Evolutionary conservation across 257 asterid species (phyloP).

Genomic region (Orobanche coerulescens): DNA sequence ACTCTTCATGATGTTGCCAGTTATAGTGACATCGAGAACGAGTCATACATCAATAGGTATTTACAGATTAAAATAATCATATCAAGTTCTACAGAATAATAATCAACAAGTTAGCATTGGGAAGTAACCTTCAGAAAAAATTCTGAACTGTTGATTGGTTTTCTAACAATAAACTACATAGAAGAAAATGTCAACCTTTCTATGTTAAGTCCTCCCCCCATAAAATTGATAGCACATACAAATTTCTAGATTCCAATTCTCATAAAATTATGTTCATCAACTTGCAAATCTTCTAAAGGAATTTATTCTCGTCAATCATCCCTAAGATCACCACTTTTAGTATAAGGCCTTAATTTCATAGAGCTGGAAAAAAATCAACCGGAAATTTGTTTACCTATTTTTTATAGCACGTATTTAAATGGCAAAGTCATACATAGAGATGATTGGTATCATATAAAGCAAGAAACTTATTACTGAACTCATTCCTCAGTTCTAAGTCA

Average conservation of each 20-base stretch:
- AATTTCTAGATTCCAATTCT: not conserved
- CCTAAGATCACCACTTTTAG: not conserved
- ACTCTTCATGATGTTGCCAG: not conserved
- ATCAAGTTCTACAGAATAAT: not conserved
- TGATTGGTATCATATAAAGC: not conserved
- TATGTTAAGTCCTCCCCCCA: not conserved
- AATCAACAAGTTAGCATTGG: not conserved
- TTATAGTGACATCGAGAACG: not conserved
- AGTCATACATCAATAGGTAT: not conserved
- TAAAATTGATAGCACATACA: not conserved
- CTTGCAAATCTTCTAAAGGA: not conserved
- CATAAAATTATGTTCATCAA: not conserved
- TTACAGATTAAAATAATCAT: not conserved
- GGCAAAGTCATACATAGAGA: not conserved
- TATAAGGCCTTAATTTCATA: not conserved
- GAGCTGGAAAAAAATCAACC: not conserved
- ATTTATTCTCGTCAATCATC: not conserved
- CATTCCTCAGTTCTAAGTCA: not conserved
- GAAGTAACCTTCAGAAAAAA: not conserved
- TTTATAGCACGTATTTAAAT: not conserved
- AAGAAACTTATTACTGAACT: not conserved
- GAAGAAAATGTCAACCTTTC: not conserved
- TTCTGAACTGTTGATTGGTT: not conserved
- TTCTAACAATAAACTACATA: not conserved
- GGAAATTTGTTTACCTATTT: not conserved